phyloP scores from a whole-genome alignment of 208 protist genomes.

The Trypanosoma grayi region DNA sequence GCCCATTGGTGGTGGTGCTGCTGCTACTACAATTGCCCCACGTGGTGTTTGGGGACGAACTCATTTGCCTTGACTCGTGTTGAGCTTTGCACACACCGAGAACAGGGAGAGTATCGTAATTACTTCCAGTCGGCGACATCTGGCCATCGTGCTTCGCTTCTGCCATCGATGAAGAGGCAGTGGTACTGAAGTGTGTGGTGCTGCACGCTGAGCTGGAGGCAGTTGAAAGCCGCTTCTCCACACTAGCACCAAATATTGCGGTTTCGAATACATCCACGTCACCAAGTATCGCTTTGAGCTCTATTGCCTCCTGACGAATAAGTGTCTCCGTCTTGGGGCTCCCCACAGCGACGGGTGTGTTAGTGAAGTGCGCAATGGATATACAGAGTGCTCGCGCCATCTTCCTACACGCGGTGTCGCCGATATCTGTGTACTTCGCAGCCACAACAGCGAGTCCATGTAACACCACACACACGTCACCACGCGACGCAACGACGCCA shows the following conservation, averaged over 20 bases:
- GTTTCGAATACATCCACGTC: conserved; percentile 34
- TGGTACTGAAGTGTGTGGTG: neutral
- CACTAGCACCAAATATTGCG: conserved; percentile 10
- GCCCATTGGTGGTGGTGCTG: neutral
- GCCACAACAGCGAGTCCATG: conserved; percentile 18
- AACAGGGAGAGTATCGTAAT: conserved; percentile 6
- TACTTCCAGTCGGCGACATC: neutral
- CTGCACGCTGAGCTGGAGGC: neutral
- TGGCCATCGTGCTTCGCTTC: neutral
- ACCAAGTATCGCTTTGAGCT: conserved; percentile 33
- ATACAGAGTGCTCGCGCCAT: conserved; percentile 79
- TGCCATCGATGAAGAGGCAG: neutral
- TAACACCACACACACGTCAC: conserved; percentile 1
- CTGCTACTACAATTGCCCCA: neutral
- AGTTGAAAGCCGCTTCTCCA: neutral
- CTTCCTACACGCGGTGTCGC: conserved; percentile 69
- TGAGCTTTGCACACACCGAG: neutral
- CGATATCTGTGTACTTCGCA: conserved; percentile 51
- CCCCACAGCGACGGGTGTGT: conserved; percentile 15
- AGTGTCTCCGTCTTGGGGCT: conserved; percentile 53
- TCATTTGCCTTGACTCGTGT: too few relatives aligned
- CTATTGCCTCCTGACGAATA: conserved; percentile 48
- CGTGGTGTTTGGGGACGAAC: neutral
- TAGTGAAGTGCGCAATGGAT: conserved; percentile 36
- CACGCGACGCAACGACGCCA: conserved; percentile 34